Evolutionary conservation across 371 early-diverging fungal species (phyloP).

Genomic region (Rhizopus sp.): DNA sequence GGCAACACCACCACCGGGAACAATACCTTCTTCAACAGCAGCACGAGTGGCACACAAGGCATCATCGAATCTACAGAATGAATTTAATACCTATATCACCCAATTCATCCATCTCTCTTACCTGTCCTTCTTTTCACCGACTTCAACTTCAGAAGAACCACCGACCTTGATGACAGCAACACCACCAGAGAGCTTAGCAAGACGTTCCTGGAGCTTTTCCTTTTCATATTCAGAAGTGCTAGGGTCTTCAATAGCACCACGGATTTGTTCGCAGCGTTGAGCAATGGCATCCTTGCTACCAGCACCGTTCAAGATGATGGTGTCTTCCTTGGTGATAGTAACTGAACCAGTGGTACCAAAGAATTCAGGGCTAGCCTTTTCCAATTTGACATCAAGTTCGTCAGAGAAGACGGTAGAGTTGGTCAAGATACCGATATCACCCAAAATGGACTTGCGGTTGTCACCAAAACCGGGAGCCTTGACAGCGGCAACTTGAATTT

Average conservation of each 20-base stretch:
- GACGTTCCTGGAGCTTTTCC: slow-evolving; percentile 98
- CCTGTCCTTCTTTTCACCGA: slow-evolving; percentile 99
- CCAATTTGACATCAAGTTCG: slow-evolving; percentile 94
- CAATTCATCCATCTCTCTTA: neutral
- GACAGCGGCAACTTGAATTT: slow-evolving; percentile 94
- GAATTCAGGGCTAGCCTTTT: slow-evolving; percentile 87
- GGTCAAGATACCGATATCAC: slow-evolving; percentile 95
- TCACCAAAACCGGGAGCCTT: slow-evolving; percentile 99
- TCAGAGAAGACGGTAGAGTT: slow-evolving; percentile 94
- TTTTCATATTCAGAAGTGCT: slow-evolving; percentile 94
- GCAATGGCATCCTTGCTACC: slow-evolving; percentile 85
- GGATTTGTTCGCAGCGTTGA: slow-evolving; percentile 96
- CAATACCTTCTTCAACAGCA: slow-evolving; percentile 98
- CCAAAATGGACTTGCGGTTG: slow-evolving; percentile 97
- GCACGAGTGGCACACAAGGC: slow-evolving; percentile 98
- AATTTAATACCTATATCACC: neutral
- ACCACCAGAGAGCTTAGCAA: slow-evolving; percentile 97
- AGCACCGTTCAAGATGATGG: slow-evolving; percentile 93
- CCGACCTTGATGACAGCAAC: slow-evolving; percentile 99
- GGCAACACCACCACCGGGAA: slow-evolving; percentile 97
- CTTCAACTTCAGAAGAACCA: slow-evolving; percentile 96
- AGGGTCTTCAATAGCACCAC: slow-evolving; percentile 79
- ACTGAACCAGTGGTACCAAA: slow-evolving; percentile 88
- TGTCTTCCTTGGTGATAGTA: slow-evolving; percentile 97
- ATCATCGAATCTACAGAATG: slow-evolving; percentile 77